These are phyloP conservation scores for Lactarius vividus DNA, from an alignment of 768 basidiomycete genomes.

Conservation along the genomic window DNA sequence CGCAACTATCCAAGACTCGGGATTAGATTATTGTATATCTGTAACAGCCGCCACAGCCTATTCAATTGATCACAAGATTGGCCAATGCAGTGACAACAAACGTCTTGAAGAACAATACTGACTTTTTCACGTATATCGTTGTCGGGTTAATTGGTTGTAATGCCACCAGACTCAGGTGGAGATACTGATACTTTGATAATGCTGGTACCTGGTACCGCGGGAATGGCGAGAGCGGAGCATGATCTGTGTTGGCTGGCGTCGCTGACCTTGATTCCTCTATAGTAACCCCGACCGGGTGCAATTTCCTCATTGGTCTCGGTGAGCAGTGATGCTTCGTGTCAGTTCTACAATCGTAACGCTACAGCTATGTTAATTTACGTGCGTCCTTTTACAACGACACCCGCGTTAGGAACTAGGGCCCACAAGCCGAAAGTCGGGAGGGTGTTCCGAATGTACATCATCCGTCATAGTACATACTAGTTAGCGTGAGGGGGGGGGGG, in stretches of 20 bases:
- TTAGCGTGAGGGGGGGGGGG: not conserved
- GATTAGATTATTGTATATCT: not conserved
- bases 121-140: not conserved
- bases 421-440: not conserved
- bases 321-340: not conserved
- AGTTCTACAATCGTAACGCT: constrained; percentile 13
- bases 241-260: not conserved
- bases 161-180: too few relatives aligned
- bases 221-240: not conserved
- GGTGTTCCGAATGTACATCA: not conserved
- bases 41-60: not conserved
- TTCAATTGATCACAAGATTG: not conserved
- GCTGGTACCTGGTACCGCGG: not conserved
- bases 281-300: constrained; percentile 6
- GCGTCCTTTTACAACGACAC: not conserved
- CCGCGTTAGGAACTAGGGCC: not conserved
- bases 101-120: not conserved
- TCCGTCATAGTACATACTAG: not conserved
- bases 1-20: not conserved
- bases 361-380: constrained; percentile 19
- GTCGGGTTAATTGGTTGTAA: not conserved
- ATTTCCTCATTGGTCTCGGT: not conserved
- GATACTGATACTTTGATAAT: too few relatives aligned
- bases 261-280: constrained; percentile 8
- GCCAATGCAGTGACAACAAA: not conserved